Evolutionary conservation across 2,329 filamentous ascomycete genomes (phyloP).

Genomic region (Metarhizium sp.): DNA sequence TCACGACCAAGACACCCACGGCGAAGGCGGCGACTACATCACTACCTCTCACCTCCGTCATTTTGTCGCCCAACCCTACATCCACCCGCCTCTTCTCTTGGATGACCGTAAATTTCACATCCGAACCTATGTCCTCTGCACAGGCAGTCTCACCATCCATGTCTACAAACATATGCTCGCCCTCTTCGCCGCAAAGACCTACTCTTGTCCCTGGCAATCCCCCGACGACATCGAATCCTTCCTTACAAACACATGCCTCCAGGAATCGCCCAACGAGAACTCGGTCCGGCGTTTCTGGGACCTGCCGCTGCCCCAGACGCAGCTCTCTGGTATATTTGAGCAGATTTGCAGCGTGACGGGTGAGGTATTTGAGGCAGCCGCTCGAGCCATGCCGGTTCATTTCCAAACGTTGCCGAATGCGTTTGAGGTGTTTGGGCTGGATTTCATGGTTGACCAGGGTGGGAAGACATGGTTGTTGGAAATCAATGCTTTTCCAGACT

Average conservation of each 20-base stretch:
- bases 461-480: constrained; percentile 71
- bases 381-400: constrained; percentile 74
- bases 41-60: constrained; percentile 87
- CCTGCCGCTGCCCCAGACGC: constrained; percentile 36
- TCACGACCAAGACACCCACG: constrained; percentile 21
- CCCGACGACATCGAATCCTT: constrained; percentile 56
- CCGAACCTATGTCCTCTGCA: constrained; percentile 77
- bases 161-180: constrained; percentile 90
- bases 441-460: constrained; percentile 69
- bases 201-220: constrained; percentile 52
- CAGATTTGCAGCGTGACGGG: constrained; percentile 68
- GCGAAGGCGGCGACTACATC: constrained; percentile 43
- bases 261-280: constrained; percentile 50
- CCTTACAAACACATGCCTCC: constrained; percentile 92
- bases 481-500: constrained; percentile 94
- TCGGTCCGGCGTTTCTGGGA: constrained; percentile 70
- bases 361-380: constrained; percentile 79
- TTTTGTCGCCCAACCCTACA: constrained; percentile 93
- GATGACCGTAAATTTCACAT: constrained; percentile 85
- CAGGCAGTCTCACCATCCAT: constrained; percentile 69
- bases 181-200: constrained; percentile 73
- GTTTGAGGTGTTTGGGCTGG: constrained; percentile 87
- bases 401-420: constrained; percentile 84
- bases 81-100: constrained; percentile 75
- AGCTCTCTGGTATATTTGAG: constrained; percentile 56